Conservation (phyloP, 1,284 basidiomycete species). For the Grifola frondosa region DNA sequence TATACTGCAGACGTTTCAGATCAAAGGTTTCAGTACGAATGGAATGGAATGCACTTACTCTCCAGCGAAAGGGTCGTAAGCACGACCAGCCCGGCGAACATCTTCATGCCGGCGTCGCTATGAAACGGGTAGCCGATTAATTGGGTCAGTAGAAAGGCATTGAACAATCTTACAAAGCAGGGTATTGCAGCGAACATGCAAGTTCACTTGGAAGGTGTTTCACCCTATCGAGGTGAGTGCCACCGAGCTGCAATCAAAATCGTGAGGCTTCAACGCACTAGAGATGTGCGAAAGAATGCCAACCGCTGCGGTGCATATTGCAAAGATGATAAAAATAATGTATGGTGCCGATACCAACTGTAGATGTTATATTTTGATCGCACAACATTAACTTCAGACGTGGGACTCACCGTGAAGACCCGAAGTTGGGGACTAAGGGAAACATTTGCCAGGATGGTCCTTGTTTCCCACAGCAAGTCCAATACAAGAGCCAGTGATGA, state of each 20-base stretch:
- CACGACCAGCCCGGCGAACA: conserved; percentile 14
- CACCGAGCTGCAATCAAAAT: conserved; percentile 16
- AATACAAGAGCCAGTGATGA: conserved; percentile 22
- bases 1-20: conserved; percentile 11
- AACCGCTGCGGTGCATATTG: conserved; percentile 9
- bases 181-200: conserved; percentile 19
- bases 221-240: conserved; percentile 13
- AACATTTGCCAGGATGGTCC: conserved; percentile 3
- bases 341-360: conserved; percentile 23
- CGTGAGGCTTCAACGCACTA: neutral
- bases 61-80: conserved; percentile 16
- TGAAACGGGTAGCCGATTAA: too few species aligned
- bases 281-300: neutral
- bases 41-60: conserved; percentile 9
- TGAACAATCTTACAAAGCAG: conserved; percentile 16
- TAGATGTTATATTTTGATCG: neutral
- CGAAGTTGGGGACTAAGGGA: too few species aligned
- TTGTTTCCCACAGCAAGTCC: conserved; percentile 16
- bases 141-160: too few species aligned
- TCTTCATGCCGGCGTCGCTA: conserved; percentile 15
- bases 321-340: conserved; percentile 17
- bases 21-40: neutral
- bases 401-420: too few species aligned
- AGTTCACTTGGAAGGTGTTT: conserved; percentile 17
- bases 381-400: too few species aligned